Conservation (phyloP, 2,329 filamentous ascomycete species). For the Fusarium begoniae region DNA sequence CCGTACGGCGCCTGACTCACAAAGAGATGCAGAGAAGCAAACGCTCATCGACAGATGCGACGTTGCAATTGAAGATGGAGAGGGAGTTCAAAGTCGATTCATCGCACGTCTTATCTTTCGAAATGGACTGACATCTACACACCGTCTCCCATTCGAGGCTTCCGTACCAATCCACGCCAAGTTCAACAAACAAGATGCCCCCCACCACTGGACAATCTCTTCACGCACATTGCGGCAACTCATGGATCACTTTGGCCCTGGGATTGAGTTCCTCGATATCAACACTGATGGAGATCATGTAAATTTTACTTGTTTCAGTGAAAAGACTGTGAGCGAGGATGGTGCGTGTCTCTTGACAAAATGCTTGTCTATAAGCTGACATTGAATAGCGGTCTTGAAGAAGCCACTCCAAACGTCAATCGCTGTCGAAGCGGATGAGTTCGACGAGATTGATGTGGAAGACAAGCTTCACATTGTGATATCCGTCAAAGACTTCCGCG, state of each 20-base stretch:
- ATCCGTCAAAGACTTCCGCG: conserved; percentile 84
- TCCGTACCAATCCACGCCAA: conserved; percentile 79
- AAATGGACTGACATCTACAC: conserved; percentile 81
- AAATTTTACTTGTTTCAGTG: conserved; percentile 83
- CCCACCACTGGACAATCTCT: conserved; percentile 77
- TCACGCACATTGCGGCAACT: conserved; percentile 76
- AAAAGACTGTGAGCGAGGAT: conserved; percentile 75
- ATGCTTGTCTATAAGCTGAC: conserved; percentile 8
- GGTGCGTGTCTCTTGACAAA: conserved; percentile 41
- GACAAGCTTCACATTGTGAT: conserved; percentile 82
- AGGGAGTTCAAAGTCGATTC: conserved; percentile 76
- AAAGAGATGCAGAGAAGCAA: conserved; percentile 69
- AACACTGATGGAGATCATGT: conserved; percentile 77
- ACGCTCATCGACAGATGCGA: conserved; percentile 79
- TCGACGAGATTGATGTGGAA: conserved; percentile 77
- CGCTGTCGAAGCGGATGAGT: conserved; percentile 78
- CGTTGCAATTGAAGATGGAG: conserved; percentile 76
- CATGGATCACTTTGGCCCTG: conserved; percentile 82
- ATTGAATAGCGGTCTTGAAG: conserved; percentile 71
- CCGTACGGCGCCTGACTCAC: conserved; percentile 66
- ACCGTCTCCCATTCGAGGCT: conserved; percentile 78
- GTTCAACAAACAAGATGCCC: conserved; percentile 73
- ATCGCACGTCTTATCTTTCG: conserved; percentile 78
- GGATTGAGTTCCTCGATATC: conserved; percentile 83
- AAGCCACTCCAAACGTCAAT: conserved; percentile 85